Conservation (phyloP, 371 early-diverging fungal genomes). For the Rhizopus sp. region DNA sequence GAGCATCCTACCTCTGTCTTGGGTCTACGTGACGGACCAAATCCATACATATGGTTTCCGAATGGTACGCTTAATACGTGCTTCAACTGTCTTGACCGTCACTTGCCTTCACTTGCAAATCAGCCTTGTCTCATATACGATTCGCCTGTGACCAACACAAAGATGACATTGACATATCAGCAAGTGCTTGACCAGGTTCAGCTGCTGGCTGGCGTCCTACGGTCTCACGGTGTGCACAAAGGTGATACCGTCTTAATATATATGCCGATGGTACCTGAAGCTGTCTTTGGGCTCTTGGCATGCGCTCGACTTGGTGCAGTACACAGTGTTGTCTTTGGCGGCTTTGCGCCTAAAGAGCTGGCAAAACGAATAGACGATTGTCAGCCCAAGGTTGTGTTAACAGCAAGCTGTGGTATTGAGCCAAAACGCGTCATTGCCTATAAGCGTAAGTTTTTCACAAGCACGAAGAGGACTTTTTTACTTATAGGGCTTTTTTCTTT, state of each 20-base stretch:
- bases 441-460: constrained; percentile 45
- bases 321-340: constrained; percentile 80
- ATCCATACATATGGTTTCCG: constrained; percentile 67
- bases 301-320: constrained; percentile 90
- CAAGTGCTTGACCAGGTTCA: constrained; percentile 75
- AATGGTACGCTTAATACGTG: constrained; percentile 84
- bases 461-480: constrained; percentile 5
- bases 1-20: constrained; percentile 33
- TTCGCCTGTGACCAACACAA: constrained; percentile 64
- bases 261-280: constrained; percentile 90
- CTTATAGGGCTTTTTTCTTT: constrained; percentile 16
- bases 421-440: constrained; percentile 64
- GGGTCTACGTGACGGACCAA: constrained; percentile 20
- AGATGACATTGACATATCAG: constrained; percentile 65
- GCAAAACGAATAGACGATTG: constrained; percentile 83
- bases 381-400: constrained; percentile 71
- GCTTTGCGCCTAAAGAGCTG: constrained; percentile 79
- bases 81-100: constrained; percentile 93
- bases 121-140: constrained; percentile 80
- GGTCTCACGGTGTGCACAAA: constrained; percentile 70
- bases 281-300: constrained; percentile 86
- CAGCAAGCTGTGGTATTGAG: constrained; percentile 84
- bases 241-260: constrained; percentile 89
- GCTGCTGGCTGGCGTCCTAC: constrained; percentile 74
- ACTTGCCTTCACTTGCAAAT: constrained; percentile 47